phyloP scores from a whole-genome alignment of 169 alveolate genomes.

The Besnoitia besnoiti region DNA sequence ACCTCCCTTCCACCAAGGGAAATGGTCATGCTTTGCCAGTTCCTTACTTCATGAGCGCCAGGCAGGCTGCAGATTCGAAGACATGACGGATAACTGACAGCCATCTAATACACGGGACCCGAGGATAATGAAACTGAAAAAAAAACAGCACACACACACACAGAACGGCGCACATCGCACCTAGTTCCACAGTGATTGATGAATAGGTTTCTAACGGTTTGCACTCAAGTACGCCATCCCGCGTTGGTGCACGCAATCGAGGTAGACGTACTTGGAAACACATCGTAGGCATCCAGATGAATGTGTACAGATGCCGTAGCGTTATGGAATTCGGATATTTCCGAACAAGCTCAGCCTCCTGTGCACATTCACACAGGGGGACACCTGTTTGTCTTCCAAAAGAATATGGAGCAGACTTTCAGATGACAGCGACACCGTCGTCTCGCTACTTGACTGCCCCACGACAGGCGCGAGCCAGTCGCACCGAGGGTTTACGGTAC shows the following conservation, averaged over 20 bases:
- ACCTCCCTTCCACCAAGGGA: too few species aligned
- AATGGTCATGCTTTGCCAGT: background rate
- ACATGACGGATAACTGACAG: conserved; percentile 30
- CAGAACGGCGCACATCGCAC: background rate
- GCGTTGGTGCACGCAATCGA: background rate
- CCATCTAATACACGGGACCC: conserved; percentile 45
- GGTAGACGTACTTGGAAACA: conserved; percentile 83
- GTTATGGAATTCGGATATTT: conserved; percentile 87
- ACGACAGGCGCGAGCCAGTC: too few species aligned
- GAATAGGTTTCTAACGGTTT: too few species aligned
- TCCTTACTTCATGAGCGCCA: conserved; percentile 40
- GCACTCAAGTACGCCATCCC: background rate
- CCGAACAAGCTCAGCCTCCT: conserved; percentile 83
- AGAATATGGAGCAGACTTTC: conserved; percentile 47
- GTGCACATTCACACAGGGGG: background rate
- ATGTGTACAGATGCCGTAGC: conserved; percentile 82
- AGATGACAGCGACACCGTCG: conserved; percentile 64
- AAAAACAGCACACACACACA: background rate
- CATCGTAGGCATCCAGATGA: conserved; percentile 91
- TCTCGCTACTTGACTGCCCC: too few species aligned
- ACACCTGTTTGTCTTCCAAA: conserved; percentile 6
- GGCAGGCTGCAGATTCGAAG: conserved; percentile 49
- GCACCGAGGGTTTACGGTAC: too few species aligned
- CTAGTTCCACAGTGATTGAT: background rate
- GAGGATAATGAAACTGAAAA: conserved; percentile 62